These are phyloP conservation scores for Lachnellula suecica DNA, from an alignment of 2,329 filamentous ascomycete genomes.

Conservation along the genomic window DNA sequence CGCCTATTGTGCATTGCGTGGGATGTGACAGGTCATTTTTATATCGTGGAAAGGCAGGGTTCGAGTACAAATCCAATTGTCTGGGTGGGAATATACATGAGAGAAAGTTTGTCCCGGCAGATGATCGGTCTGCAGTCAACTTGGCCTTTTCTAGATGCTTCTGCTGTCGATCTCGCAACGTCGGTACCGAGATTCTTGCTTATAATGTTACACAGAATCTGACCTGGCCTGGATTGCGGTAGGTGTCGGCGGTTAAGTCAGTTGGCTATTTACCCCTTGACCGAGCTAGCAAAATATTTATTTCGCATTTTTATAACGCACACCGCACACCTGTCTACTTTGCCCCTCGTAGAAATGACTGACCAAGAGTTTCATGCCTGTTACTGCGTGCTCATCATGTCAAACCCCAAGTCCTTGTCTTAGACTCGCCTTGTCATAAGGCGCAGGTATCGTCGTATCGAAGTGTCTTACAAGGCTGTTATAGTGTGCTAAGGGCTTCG, in stretches of 20 bases:
- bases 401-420: neutral
- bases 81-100: neutral
- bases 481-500: neutral
- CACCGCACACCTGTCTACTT: neutral
- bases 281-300: neutral
- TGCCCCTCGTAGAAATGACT: neutral
- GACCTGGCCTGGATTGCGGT: neutral
- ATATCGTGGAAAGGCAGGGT: neutral
- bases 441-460: neutral
- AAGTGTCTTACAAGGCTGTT: neutral
- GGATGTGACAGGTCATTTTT: conserved; percentile 5
- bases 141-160: neutral
- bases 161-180: neutral
- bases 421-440: neutral
- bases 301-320: neutral
- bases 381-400: neutral
- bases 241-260: neutral
- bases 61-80: neutral
- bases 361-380: neutral
- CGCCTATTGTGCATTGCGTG: neutral
- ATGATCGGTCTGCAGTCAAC: neutral
- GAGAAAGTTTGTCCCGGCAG: neutral
- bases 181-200: no score
- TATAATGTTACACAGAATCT: neutral
- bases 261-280: neutral